Evolutionary conservation across 129 eudicot species (phyloP), one percentile per base, ranked within the genome.

Genomic region (Centaurea solstitialis): DNA sequence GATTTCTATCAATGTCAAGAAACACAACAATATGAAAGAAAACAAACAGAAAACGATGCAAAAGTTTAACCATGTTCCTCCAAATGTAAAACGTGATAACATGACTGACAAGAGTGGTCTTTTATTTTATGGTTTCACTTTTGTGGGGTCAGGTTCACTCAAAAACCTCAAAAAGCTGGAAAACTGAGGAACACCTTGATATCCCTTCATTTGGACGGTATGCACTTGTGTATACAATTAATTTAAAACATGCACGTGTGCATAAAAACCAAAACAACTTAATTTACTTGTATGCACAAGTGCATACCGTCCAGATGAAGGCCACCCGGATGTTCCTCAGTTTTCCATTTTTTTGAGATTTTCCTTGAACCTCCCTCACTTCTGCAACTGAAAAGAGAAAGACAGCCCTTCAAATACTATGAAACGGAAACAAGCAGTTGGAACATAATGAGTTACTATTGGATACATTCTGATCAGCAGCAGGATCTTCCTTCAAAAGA

Each of bases 401-500:
- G 65, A 57, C 6, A n/a, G 8, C 22, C 62, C 7, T 50, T 50
- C 62, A 57, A 6, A 57, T 57, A 57, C 62, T 41, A 40, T 1
- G 28, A 43, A 21, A 11, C 6, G 24, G 26, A 45, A 70, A 82
- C 28, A 28, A 13, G 24, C 69, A 80, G 43, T 23, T 39, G 4
- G 41, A 75, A 30, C 7, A 30, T 33, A 28, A n/a, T 1, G 71
- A 65, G 43, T 62, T 41, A 47, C 20, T 0, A 45, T 20, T 30
- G 92, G 86, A 90, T 92, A 92, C 98, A 64, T 78, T 68, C 9
- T 87, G 76, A 65, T 59, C 61, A 50, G 86, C 81, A 50, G 90
- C 11, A 6, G 87, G 81, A 78, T 45, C 92, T 53, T 93, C 90
- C 86, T 91, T 88, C 59, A 95, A 88, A 87, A 95, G 93, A 85